Percentiles rank a stretch among this genome's conserved stretches.
Conservation (phyloP, 495 filamentous ascomycete genomes). For the Lophium mytilinum region DNA sequence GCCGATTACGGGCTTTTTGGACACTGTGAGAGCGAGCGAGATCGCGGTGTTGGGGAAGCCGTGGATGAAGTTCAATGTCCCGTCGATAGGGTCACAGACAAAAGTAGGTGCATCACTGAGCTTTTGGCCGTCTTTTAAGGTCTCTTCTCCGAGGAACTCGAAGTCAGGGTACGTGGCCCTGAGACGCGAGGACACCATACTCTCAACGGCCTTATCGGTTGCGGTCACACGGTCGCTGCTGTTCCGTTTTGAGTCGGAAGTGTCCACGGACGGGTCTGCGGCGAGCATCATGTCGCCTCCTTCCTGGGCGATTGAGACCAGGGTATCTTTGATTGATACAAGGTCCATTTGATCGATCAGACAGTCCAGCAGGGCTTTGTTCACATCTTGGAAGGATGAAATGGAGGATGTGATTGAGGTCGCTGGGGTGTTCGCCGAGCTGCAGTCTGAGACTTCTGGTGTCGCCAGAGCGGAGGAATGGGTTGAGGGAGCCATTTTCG, state of each 20-base stretch:
- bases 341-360: neutral
- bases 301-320: slow-evolving; percentile 8
- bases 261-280: slow-evolving; percentile 13
- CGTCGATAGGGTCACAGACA: slow-evolving; percentile 24
- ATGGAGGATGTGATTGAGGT: neutral
- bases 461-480: neutral
- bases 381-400: neutral
- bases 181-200: slow-evolving; percentile 13
- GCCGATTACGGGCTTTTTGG: slow-evolving; percentile 19
- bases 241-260: slow-evolving; percentile 16
- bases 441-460: neutral
- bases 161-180: slow-evolving; percentile 3
- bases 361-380: neutral
- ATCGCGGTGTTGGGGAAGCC: slow-evolving; percentile 21
- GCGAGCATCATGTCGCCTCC: slow-evolving; percentile 19
- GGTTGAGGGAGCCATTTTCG: neutral
- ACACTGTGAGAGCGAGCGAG: slow-evolving; percentile 18
- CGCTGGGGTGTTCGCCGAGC: neutral
- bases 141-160: slow-evolving; percentile 24
- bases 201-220: slow-evolving; percentile 20
- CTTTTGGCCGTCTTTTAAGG: slow-evolving; percentile 15
- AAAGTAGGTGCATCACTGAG: slow-evolving; percentile 19
- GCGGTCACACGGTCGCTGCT: slow-evolving; percentile 16
- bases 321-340: slow-evolving; percentile 2
- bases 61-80: slow-evolving; percentile 24